Percentiles rank a stretch among this genome's conserved stretches.
These are phyloP conservation scores for Fermentozyma sake DNA, from an alignment of 1,139 yeast species.

Conservation along the genomic window DNA sequence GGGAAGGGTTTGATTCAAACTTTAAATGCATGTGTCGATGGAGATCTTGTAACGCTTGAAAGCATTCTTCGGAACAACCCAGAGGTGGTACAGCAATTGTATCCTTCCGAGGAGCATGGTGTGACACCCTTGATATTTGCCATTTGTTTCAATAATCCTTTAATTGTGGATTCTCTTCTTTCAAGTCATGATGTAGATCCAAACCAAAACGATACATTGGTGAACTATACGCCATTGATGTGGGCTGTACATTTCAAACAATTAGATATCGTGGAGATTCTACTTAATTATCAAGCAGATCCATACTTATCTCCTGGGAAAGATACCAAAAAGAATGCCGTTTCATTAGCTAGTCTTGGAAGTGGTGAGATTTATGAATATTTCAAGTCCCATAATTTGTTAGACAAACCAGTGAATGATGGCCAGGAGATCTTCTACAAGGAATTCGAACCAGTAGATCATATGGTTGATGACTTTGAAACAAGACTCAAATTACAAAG, in stretches of 20 bases:
- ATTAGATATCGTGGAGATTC: constrained; percentile 29
- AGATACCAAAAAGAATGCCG: constrained; percentile 28
- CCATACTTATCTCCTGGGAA: constrained; percentile 30
- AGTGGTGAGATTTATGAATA: constrained; percentile 30
- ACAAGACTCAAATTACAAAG: constrained; percentile 48
- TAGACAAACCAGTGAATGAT: constrained; percentile 22
- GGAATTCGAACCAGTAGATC: constrained; percentile 23
- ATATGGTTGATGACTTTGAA: constrained; percentile 36
- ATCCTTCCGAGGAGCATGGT: constrained; percentile 39
- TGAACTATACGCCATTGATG: constrained; percentile 40
- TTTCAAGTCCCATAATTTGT: constrained; percentile 36
- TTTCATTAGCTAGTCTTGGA: constrained; percentile 30
- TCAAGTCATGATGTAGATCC: constrained; percentile 33
- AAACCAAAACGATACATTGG: constrained; percentile 32
- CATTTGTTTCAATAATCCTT: constrained; percentile 44
- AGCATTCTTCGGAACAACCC: constrained; percentile 28
- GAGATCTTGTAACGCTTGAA: constrained; percentile 41
- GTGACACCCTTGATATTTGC: constrained; percentile 50
- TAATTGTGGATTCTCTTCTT: constrained; percentile 41
- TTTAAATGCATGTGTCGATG: too few species aligned
- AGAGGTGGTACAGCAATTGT: constrained; percentile 24
- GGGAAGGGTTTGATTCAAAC: too few species aligned
- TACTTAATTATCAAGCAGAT: constrained; percentile 40
- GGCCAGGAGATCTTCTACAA: constrained; percentile 16
- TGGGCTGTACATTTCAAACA: constrained; percentile 44